phyloP scores from a whole-genome alignment of 2,329 filamentous ascomycete species.

The Epichloe coenophiala region DNA sequence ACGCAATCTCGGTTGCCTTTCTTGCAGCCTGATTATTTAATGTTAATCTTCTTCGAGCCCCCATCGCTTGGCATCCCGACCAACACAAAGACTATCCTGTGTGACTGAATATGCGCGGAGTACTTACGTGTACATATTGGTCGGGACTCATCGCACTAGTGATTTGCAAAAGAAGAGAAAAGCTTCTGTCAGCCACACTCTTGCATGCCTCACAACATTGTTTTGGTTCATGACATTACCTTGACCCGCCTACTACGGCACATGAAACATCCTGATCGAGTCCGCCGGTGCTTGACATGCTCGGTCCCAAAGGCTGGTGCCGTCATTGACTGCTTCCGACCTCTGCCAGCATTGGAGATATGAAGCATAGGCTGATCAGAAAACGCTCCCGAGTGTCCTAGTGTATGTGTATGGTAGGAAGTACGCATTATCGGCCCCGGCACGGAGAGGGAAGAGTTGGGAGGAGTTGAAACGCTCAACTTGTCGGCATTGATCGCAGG shows the following conservation, averaged over 20 bases:
- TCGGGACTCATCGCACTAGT: constrained; percentile 76
- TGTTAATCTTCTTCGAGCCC: neutral
- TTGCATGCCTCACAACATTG: constrained; percentile 7
- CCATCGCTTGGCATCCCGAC: neutral
- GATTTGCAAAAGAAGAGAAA: neutral
- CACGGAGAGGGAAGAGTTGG: constrained; percentile 17
- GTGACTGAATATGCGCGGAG: neutral
- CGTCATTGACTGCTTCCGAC: constrained; percentile 33
- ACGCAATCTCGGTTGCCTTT: constrained; percentile 86
- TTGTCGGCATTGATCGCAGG: constrained; percentile 26
- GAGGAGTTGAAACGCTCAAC: constrained; percentile 22
- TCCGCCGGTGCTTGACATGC: constrained; percentile 83
- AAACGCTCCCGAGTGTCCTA: constrained; percentile 37
- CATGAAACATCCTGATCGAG: constrained; percentile 84
- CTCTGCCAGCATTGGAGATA: constrained; percentile 33
- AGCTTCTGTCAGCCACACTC: constrained; percentile 13
- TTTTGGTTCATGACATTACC: constrained; percentile 24
- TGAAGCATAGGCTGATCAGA: constrained; percentile 36
- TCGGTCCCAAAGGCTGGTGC: constrained; percentile 35
- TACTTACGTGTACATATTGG: constrained; percentile 68
- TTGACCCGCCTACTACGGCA: constrained; percentile 82
- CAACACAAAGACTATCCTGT: neutral
- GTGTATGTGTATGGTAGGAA: constrained; percentile 26
- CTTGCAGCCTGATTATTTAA: constrained; percentile 54
- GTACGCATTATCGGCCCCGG: constrained; percentile 22